Conservation (phyloP, 176 grass and related monocot species). For the bread wheat (Triticum aestivum) region DNA sequence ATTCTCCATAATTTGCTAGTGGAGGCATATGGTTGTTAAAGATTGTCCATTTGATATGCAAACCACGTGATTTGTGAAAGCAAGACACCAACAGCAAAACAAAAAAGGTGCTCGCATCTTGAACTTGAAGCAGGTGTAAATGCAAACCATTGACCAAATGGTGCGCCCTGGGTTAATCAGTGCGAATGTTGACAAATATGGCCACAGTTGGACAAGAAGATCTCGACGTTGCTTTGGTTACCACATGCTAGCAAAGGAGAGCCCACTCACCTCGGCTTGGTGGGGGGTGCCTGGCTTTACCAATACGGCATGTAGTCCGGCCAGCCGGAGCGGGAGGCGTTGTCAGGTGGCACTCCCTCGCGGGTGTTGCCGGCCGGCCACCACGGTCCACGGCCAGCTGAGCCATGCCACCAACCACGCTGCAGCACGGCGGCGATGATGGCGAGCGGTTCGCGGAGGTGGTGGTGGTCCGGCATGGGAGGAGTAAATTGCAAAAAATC, state of each 20-base stretch:
- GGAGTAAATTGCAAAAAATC: too few relatives aligned
- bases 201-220: background rate
- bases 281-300: background rate
- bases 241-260: too few relatives aligned
- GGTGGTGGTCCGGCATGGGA: slow-evolving; percentile 62
- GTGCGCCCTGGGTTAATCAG: background rate
- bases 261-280: too few relatives aligned
- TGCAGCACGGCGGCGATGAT: background rate
- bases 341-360: too few relatives aligned
- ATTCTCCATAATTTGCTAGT: background rate
- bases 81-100: background rate
- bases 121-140: background rate
- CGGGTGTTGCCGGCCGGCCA: too few relatives aligned
- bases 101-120: background rate
- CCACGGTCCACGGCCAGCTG: too few relatives aligned
- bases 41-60: background rate
- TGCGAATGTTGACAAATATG: background rate
- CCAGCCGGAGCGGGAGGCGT: background rate
- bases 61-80: background rate
- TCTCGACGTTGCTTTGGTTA: background rate
- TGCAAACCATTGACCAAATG: background rate
- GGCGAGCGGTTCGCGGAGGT: slow-evolving; percentile 45
- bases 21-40: slow-evolving; percentile 4
- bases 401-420: background rate
- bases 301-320: background rate